Base-by-base conservation (phyloP, 495 filamentous ascomycete species). In the Penicillium diatomitis region DNA sequence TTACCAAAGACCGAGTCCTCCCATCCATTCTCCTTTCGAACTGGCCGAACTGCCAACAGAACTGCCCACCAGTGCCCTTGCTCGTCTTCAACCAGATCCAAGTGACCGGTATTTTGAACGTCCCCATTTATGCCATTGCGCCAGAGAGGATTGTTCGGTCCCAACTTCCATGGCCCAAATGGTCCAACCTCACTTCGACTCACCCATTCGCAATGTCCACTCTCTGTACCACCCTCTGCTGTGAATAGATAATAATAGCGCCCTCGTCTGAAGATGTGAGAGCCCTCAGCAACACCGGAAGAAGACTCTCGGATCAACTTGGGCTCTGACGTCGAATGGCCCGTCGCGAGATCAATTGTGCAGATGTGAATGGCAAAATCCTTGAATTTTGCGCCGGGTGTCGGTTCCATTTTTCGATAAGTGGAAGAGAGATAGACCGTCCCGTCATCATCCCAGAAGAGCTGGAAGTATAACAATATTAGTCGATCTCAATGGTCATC, bases 201-300 rank as follows among this genome's bases (percentile, higher is more conserved):
- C 0, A 72, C 67, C 66, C 67, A 72, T 53, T 70, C 67, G 65
- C 76, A 64, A 78, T 81, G 41, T 55, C 78, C 53, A 69, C 72
- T 65, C 9, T 80, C 58, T 0, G 82, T 85, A 11, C 82, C 83
- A 1, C 81, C 82, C 67, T 87, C 82, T 0, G 82, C 82, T 5
- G 79, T 80, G 47, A 87, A 70, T 32, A 87, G 70, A 52, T 86
- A 87, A 57, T 83, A 85, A 60, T 76, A 85, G 0, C 69, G 77
- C 44, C 79, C 79, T 27, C 80, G 78, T 46, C 75, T 76, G 60
- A 82, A 84, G 32, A 86, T 66, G 46, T 85, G 83, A 1, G 83
- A 82, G 5, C 81, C 83, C 62, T 85, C 83, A 0, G 81, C 76
- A 4, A 71, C 72, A 0, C 70, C 62, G 0, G 73, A 75, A 11